Evolutionary conservation across 371 early-diverging fungal species (phyloP), one percentile per base, ranked within the genome.

Genomic region (Mortierella polycephala): DNA sequence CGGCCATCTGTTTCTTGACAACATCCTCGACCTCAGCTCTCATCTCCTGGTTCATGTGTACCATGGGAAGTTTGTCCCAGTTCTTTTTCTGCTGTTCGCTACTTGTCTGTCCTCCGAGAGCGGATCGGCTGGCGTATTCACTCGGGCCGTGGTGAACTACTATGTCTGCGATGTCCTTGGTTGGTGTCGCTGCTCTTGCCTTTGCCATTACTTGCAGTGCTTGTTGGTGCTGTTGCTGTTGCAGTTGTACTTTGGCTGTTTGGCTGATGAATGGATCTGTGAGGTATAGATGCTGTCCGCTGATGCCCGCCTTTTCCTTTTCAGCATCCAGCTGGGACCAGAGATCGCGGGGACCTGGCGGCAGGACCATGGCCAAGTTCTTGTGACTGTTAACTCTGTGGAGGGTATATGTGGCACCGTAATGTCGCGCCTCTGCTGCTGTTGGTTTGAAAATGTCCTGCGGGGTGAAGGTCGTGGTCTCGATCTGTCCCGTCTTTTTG

Each of bases 341-440:
- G 46, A 89, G 87, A 52, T 88, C 88, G 12, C 94, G 86, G 70
- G 91, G 90, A 9, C 83, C 76, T 0, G 94, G 95, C 9, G 96
- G 96, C 23, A 96, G 84, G 46, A 92, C 87, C 49, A 88, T 88
- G 67, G 91, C 77, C 75, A 95, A 69, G 37, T 89, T 87, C 81
- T 90, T 89, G 57, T 93, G 88, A 3, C 93, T 93, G 55, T 86
- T 87, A 63, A 95, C 84, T 56, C 94, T 87, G 72, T 93, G 93
- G n/a, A 96, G 85, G 8, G 90, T 91, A 84, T 89, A 95, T 0
- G 96, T 96, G 0, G 94, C 94, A 0, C 90, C 93, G 57, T 89
- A 74, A 65, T 96, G 95, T 45, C 92, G 88, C 5, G 95, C 96
- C 66, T 94, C 93, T 8, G 86, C 68, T 0, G 93, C 85, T 0